phyloP scores from a whole-genome alignment of 768 basidiomycete species.

The Lyophyllum atratum region DNA sequence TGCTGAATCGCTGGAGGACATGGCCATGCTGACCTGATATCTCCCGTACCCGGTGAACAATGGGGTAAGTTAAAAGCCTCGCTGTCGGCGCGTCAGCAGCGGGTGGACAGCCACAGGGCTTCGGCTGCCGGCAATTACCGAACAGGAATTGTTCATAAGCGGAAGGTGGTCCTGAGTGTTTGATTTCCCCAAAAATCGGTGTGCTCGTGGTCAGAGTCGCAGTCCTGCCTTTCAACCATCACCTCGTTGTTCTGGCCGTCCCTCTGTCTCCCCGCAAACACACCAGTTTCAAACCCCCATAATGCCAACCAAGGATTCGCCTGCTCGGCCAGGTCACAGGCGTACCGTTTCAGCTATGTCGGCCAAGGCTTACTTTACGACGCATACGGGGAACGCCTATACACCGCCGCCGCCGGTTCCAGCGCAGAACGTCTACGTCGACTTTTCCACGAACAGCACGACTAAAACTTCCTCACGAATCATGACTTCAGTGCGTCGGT shows the following conservation, averaged over 20 bases:
- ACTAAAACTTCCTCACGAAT: conserved; percentile 25
- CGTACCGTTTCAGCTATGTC: conserved; percentile 14
- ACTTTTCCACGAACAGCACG: conserved; percentile 8
- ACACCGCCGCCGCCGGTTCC: background rate
- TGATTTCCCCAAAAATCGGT: conserved; percentile 7
- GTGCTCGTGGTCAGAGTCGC: background rate
- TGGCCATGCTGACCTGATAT: background rate
- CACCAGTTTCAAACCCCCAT: background rate
- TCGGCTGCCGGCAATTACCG: conserved; percentile 6
- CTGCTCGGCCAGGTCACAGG: conserved; percentile 15
- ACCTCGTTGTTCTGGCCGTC: background rate
- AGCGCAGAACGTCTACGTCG: conserved; percentile 2
- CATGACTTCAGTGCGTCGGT: conserved; percentile 23
- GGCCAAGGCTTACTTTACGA: conserved; percentile 3
- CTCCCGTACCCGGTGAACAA: background rate
- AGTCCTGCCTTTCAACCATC: conserved; percentile 4
- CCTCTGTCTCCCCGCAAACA: background rate
- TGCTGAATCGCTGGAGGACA: background rate
- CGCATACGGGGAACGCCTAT: conserved; percentile 1
- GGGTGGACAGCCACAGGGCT: conserved; percentile 2
- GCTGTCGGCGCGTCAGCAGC: background rate
- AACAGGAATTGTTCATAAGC: background rate
- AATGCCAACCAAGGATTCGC: conserved; percentile 17
- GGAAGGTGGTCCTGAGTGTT: background rate
- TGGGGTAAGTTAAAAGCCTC: background rate